Conservation (phyloP, 352 stramenopile genomes). For the Discostella stelligera region DNA sequence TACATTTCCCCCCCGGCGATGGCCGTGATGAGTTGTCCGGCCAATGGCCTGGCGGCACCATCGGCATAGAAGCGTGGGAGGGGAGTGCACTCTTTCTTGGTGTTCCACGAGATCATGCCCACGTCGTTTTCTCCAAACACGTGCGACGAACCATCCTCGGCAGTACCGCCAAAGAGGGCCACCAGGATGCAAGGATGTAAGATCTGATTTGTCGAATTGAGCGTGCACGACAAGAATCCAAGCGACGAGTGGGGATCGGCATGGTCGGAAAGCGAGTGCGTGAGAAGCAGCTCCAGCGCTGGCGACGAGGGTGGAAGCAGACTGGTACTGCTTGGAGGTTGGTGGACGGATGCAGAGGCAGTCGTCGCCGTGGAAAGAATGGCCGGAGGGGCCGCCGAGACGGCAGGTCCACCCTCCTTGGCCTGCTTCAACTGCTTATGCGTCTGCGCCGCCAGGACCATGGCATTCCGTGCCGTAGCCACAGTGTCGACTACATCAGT, state of each 20-base stretch:
- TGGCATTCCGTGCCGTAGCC: constrained; percentile 35
- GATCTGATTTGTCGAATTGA: constrained; percentile 64
- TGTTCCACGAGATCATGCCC: constrained; percentile 55
- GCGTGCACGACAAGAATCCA: constrained; percentile 51
- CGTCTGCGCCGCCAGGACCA: constrained; percentile 47
- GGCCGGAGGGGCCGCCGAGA: constrained; percentile 14
- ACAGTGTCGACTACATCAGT: constrained; percentile 4
- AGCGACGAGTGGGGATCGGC: constrained; percentile 48
- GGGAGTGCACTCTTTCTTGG: constrained; percentile 27
- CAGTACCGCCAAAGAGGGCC: constrained; percentile 39
- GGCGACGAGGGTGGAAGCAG: constrained; percentile 25
- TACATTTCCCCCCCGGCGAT: constrained; percentile 64
- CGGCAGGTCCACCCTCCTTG: constrained; percentile 16
- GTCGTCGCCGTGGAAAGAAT: background rate
- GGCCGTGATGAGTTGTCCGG: constrained; percentile 49
- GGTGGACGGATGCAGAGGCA: background rate
- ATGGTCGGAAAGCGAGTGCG: constrained; percentile 42
- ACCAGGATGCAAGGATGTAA: constrained; percentile 60
- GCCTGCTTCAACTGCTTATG: constrained; percentile 31
- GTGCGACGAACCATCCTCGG: background rate
- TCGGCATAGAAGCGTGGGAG: constrained; percentile 59
- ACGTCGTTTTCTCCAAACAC: constrained; percentile 14
- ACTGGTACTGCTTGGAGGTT: constrained; percentile 6
- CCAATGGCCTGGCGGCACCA: constrained; percentile 46
- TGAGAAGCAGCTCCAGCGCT: constrained; percentile 35